Base-by-base conservation (phyloP, 176 grass and related monocot genomes). In the Juncus inflexus region DNA sequence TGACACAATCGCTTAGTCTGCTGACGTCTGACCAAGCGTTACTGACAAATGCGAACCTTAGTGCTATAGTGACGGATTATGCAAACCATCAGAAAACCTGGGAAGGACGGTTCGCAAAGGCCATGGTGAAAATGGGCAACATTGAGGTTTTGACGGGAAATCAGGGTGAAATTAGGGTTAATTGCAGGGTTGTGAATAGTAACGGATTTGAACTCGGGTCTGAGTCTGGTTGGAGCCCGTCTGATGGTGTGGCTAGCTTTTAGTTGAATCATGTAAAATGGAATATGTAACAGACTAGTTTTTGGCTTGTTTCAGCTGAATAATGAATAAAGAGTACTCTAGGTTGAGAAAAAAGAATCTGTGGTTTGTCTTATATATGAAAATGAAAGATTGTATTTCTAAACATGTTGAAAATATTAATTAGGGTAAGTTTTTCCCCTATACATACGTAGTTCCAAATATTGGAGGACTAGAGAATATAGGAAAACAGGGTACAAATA, bases 51-150 rank as follows among this genome's bases (percentile, higher is more conserved):
- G 40, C 80, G 3, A 75, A 78, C 5, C 70, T 83, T 60, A 83
- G 64, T 6, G 41, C 54, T 2, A 50, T 74, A 0, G 87, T 90
- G 19, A 64, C 57, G 58, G 55, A 75, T 59, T 86, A 83, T 35
- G 80, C 68, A 6, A 55, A 78, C n/a, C 62, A 76, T 50, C 55
- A 80, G 40, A 62, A 52, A n/a, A 55, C 40, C 3, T 90, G 66
- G 56, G 53, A 53, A 50, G 3, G 40, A 14, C 80, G 51, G 61
- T 90, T 90, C 16, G 58, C 14, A 28, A 78, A 60, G 77, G 75
- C 83, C 35, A 86, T 90, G 83, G 4, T 86, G 63, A 83, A 86
- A 74, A 90, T 90, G 87, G 87, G 83, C 9, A 45, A 77, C 67
- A 83, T 90, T 35, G 50, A 50, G 2, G 80, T 86, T 61, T 63